Evolutionary conservation across 1,284 basidiomycete species (phyloP).

Genomic region (Boletus holoroseus): DNA sequence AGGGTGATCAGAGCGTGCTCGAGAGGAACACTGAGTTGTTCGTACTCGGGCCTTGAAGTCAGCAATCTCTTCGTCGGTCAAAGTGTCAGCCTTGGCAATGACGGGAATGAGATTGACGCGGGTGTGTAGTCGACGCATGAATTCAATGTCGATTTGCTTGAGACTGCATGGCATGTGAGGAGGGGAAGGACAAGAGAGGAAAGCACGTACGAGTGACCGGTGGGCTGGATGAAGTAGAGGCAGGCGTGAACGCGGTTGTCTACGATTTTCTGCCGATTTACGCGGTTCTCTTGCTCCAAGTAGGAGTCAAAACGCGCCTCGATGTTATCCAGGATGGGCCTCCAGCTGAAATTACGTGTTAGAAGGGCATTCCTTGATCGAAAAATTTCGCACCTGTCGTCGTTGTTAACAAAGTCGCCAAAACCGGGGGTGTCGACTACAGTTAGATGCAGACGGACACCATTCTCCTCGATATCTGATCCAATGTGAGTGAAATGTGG

Average conservation of each 20-base stretch:
- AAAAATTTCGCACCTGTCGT: conserved; percentile 66
- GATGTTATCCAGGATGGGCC: conserved; percentile 95
- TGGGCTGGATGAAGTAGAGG: conserved; percentile 96
- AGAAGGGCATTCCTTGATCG: not conserved
- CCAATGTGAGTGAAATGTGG: conserved; percentile 21
- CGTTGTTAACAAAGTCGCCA: conserved; percentile 97
- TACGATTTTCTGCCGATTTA: conserved; percentile 82
- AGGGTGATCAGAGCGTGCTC: not conserved
- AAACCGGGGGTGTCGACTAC: conserved; percentile 97
- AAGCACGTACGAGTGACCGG: conserved; percentile 84
- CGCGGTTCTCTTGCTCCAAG: conserved; percentile 95
- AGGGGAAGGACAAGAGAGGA: not conserved
- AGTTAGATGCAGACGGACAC: conserved; percentile 89
- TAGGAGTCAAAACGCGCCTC: conserved; percentile 95
- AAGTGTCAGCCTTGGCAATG: conserved; percentile 93
- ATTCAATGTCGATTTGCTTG: conserved; percentile 95
- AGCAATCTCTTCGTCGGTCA: conserved; percentile 91
- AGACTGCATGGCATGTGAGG: conserved; percentile 48
- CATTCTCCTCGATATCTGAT: conserved; percentile 95
- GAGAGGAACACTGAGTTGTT: not conserved
- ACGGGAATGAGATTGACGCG: conserved; percentile 97
- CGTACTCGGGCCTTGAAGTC: conserved; percentile 88
- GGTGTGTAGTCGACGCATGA: conserved; percentile 92
- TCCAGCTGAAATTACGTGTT: conserved; percentile 63
- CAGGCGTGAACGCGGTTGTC: conserved; percentile 92